Evolutionary conservation across 2,329 filamentous ascomycete genomes (phyloP), one percentile per base, ranked within the genome.

Genomic region (Curvularia hawaiiensis): DNA sequence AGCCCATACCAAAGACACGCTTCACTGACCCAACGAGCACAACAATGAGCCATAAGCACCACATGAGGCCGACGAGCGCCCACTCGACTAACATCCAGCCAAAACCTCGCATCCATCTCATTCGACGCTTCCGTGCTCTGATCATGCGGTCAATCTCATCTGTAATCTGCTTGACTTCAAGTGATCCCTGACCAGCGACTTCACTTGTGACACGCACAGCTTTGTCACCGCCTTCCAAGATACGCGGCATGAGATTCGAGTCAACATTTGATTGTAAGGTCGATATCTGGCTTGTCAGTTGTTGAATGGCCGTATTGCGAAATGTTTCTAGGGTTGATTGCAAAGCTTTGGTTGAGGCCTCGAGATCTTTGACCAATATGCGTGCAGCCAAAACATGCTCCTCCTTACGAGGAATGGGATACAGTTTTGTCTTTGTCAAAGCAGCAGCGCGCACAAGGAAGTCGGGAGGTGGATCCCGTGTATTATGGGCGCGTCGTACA

Each of bases 21-120:
- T 87, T 79, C 35, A 90, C 78, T 14, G 90, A 75, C 58, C 91
- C 85, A 50, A 90, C 80, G 24, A 94, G 81, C 74, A 92, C 90
- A 24, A 97, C 93, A 33, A 96, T 81, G 58, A 96, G 86, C 92
- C 94, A 98, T 16, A 96, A 88, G 77, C 90, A 92, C 92, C 95
- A 97, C 88, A 98, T 91, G 66, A 96, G 85, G 4, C 90, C 90
- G 39, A 98, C 87, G 18, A 98, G 83, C 49, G 87, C 79, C 92
- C 92, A 97, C 80, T 98, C 94, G 16, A 97, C 85, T 20, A 89
- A 78, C 53, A 92, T 86, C 84, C 92, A 98, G 14, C 91, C 88
- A 0, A 87, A 86, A 14, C 90, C 82, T 39, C 91, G 82, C 24
- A 92, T 77, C 87, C 91, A 92, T 53, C 91, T 83, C 70, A 95